Percentiles rank a stretch among this genome's conserved stretches.
phyloP scores from a whole-genome alignment of 176 grass and related monocot species.

The Avena sativa region DNA sequence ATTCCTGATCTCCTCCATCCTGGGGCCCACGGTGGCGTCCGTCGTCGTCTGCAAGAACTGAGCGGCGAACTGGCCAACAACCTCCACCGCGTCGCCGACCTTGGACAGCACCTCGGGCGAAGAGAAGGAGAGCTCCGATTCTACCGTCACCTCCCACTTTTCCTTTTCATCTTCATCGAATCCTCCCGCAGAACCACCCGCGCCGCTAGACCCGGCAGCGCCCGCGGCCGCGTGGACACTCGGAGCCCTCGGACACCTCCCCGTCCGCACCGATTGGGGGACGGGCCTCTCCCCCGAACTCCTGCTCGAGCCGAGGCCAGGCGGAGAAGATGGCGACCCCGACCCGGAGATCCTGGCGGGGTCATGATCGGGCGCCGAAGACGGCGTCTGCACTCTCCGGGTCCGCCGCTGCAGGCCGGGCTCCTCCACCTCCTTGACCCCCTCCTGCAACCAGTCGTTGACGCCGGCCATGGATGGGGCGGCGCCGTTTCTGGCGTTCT shows the following conservation, averaged over 20 bases:
- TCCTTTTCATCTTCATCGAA: neutral
- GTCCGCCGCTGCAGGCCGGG: neutral
- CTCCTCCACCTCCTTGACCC: conserved; percentile 18
- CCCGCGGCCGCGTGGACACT: neutral
- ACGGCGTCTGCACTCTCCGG: neutral
- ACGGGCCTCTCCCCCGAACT: neutral
- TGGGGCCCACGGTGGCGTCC: neutral
- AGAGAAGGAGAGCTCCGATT: conserved; percentile 48
- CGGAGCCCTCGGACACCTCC: neutral
- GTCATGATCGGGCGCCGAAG: neutral
- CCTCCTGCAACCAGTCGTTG: conserved; percentile 30
- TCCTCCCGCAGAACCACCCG: neutral
- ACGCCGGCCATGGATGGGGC: conserved; percentile 35
- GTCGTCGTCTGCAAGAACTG: conserved; percentile 24
- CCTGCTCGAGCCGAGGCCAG: neutral
- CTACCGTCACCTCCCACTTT: neutral
- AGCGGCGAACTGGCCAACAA: conserved; percentile 23
- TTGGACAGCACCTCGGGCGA: neutral
- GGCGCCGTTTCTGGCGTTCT: conserved; percentile 35
- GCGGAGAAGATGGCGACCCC: neutral
- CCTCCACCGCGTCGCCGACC: conserved; percentile 2
- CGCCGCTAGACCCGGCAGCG: neutral
- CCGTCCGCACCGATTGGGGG: conserved; percentile 36
- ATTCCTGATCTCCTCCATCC: conserved; percentile 38
- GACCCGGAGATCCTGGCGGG: neutral